Evolutionary conservation across 345 rosid species (phyloP).

Genomic region (Acer yangbiense): DNA sequence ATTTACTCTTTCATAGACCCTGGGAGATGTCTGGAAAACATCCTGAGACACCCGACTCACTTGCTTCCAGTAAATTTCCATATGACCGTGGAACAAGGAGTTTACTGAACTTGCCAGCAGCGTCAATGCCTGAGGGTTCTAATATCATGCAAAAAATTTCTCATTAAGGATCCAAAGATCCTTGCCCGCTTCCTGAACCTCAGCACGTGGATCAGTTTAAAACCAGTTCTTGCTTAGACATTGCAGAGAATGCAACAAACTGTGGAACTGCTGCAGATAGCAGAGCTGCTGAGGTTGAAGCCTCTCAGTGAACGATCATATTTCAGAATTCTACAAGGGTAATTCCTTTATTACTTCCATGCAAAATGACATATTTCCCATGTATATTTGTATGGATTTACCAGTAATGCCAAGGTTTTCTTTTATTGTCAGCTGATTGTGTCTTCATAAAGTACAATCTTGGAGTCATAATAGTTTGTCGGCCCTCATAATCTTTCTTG

Average conservation of each 20-base stretch:
- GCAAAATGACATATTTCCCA: neutral
- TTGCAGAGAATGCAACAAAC: slow-evolving; percentile 42
- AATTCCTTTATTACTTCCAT: slow-evolving; percentile 37
- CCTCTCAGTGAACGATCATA: slow-evolving; percentile 30
- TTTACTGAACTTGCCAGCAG: slow-evolving; percentile 25
- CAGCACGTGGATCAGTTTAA: slow-evolving; percentile 19
- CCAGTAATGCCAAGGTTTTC: slow-evolving; percentile 35
- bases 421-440: slow-evolving; percentile 36
- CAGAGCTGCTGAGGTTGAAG: slow-evolving; percentile 34
- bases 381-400: slow-evolving; percentile 23
- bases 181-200: slow-evolving; percentile 25
- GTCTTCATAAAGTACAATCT: slow-evolving; percentile 26
- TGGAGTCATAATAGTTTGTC: slow-evolving; percentile 7
- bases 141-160: slow-evolving; percentile 22
- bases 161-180: slow-evolving; percentile 38
- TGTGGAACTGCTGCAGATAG: slow-evolving; percentile 43
- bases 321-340: slow-evolving; percentile 33
- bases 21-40: slow-evolving; percentile 47
- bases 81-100: slow-evolving; percentile 36
- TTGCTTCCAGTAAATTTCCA: slow-evolving; percentile 45
- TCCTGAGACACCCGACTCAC: slow-evolving; percentile 60
- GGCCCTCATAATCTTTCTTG: neutral
- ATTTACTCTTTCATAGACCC: slow-evolving; percentile 83
- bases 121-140: slow-evolving; percentile 34
- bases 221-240: slow-evolving; percentile 24